Conservation (phyloP, 495 filamentous ascomycete genomes). For the Neurospora discreta region DNA sequence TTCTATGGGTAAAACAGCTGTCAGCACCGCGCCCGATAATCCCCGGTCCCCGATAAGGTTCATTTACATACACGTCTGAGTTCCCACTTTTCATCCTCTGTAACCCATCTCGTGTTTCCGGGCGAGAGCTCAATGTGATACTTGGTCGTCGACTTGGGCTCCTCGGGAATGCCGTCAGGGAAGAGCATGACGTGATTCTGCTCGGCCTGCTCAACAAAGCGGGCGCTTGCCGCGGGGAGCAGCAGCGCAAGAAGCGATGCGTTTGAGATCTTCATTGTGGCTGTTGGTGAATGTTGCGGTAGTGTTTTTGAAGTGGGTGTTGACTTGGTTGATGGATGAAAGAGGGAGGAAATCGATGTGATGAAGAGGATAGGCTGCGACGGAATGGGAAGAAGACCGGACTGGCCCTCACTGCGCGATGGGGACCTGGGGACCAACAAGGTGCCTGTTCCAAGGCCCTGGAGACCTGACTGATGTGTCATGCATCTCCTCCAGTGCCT, state of each 20-base stretch:
- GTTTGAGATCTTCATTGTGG: constrained; percentile 32
- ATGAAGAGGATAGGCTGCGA: neutral
- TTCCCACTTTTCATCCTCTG: constrained; percentile 90
- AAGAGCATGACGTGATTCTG: constrained; percentile 25
- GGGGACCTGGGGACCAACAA: neutral
- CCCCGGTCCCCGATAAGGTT: neutral
- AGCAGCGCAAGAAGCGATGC: constrained; percentile 35
- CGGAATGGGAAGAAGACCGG: neutral
- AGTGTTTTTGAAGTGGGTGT: neutral
- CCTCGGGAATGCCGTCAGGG: constrained; percentile 19
- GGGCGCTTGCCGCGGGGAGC: constrained; percentile 37
- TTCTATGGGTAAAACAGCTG: constrained; percentile 37
- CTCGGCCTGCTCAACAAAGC: constrained; percentile 41
- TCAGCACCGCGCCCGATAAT: neutral
- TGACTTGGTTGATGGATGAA: neutral
- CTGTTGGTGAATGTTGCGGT: neutral
- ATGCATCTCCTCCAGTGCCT: neutral
- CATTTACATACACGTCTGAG: constrained; percentile 65
- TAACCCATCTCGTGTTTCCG: constrained; percentile 75
- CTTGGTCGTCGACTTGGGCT: constrained; percentile 34
- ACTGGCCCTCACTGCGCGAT: neutral
- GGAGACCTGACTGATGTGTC: neutral
- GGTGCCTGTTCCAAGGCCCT: neutral
- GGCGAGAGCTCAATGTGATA: constrained; percentile 82
- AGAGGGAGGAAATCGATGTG: neutral